Conservation (phyloP, 192 early-diverging fungal species). For the Paraglomus brasilianum region DNA sequence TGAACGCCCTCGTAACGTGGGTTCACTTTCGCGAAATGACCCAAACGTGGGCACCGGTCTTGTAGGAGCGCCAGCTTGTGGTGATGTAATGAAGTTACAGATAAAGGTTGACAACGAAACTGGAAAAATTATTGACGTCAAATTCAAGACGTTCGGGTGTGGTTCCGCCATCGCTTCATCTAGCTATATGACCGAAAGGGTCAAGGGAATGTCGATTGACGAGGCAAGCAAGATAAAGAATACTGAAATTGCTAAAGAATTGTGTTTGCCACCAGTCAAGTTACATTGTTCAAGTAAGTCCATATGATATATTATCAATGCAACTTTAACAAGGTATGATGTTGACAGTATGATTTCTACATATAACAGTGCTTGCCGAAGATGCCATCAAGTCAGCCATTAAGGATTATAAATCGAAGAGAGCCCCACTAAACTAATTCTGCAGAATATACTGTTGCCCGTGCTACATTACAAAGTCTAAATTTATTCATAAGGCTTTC, state of each 20-base stretch:
- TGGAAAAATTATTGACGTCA: slow-evolving; percentile 92
- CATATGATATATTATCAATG: not conserved
- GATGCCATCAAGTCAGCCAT: slow-evolving; percentile 99
- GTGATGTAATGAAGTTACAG: slow-evolving; percentile 93
- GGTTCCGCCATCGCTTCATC: slow-evolving; percentile 95
- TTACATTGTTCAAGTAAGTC: slow-evolving; percentile 91
- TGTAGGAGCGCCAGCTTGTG: slow-evolving; percentile 84
- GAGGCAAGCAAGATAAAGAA: slow-evolving; percentile 93
- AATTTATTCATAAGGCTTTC: no score
- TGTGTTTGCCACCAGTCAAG: slow-evolving; percentile 94
- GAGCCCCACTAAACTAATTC: slow-evolving; percentile 29
- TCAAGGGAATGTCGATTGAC: slow-evolving; percentile 89
- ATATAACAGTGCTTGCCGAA: slow-evolving; percentile 85
- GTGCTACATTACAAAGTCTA: not conserved
- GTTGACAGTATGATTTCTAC: slow-evolving; percentile 16
- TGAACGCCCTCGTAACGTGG: slow-evolving; percentile 94
- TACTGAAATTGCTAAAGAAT: slow-evolving; percentile 95
- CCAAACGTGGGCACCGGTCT: slow-evolving; percentile 95
- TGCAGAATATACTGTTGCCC: slow-evolving; percentile 16
- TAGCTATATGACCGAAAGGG: slow-evolving; percentile 90
- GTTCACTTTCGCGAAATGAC: slow-evolving; percentile 84
- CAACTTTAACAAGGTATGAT: not conserved
- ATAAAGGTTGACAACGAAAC: slow-evolving; percentile 91
- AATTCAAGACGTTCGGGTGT: slow-evolving; percentile 99
- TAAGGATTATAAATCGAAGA: slow-evolving; percentile 91